Base-by-base conservation (phyloP, 2,329 filamentous ascomycete species). In the Cryphonectria radicalis region DNA sequence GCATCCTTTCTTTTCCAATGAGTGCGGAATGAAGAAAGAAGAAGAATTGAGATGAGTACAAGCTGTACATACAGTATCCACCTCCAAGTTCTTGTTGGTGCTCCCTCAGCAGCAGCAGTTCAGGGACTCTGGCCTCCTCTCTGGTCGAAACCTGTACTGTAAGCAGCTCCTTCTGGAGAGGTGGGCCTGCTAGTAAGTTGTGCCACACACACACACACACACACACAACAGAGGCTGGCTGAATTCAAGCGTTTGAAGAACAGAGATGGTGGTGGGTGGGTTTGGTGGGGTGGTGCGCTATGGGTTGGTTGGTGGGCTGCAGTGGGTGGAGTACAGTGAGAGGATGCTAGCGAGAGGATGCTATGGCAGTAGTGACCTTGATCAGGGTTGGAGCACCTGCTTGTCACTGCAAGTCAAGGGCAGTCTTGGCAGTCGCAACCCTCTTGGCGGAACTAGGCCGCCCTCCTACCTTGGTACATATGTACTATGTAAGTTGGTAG, bases 371-470 rank as follows among this genome's bases (percentile, higher is more conserved):
- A 40, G 59, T 62, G 59, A 13, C 22, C 32, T 40, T 35, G 28
- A 10, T 19, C 8, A 37, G 32, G 59, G 59, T 40, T 60, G 28
- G 32, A 40, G 37, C 11, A 40, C 37, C 13, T 40, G 37, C 37
- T 40, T 11, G 37, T 40, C 37, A 40, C 37, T 40, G 37, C 37
- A 40, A 10, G 37, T 40, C 37, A 40, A 8, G 10, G 37, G 37
- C 37, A 40, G 37, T 10, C 37, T 40, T 40, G 37, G 37, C 37
- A 40, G 37, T 40, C 2, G 11, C 10, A 40, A 40, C 50, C 50
- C 50, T 55, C 50, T 55, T 55, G 57, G 57, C 57, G 32, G 57
- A 35, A 60, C 57, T 14, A 32, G n/a, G 53, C 53, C n/a, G 53
- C 53, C 25, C 13, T 11, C 7, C 55, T 19, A 28, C 32, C 28